Evolutionary conservation across 148 eudicot species (phyloP), one percentile per base, ranked within the genome.

Genomic region (Nyssa sinensis): DNA sequence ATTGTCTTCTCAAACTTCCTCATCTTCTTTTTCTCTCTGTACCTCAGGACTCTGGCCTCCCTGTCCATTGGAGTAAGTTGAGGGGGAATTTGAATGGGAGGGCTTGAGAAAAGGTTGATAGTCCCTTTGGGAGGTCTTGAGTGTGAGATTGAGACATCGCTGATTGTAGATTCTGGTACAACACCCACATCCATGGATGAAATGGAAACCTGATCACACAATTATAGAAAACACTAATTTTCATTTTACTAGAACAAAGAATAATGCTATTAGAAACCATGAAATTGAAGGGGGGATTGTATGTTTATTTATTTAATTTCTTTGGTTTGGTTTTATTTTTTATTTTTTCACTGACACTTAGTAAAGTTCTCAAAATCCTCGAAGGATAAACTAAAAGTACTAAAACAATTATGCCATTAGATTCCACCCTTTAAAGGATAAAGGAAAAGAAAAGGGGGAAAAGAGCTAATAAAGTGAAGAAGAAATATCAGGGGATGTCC

Each of bases 1-100:
- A 95, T 95, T 4, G 96, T 95, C 85, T 95, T 95, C 82, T 92
- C 97, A 49, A 92, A 95, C 76, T 88, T 95, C 39, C 99, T 81
- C 0, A 60, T 88, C 80, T 95, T 95, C 88, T 90, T 92, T 88
- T 95, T 95, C 75, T 95, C 99, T 76, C 90, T 81, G 83, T 95
- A 95, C 72, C 99, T 83, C 71, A 92, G 75, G 6, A 95, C 99
- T 75, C 97, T 83, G 13, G 97, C 99, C 70, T 89, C 96, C 72
- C 99, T 82, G 65, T 95, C 99, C 79, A 84, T 70, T 13, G 94
- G 90, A 73, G 84, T 73, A 1, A 90, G 73, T 75, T 88, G 97
- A 35, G 87, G 77, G 24, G 95, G 92, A 71, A 84, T 75, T 59
- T 86, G 89, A 31, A 84, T 70, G 0, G 91, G 85, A 28, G 89